A percentile compares a stretch with the other conserved stretches of the same genome.
Conservation (phyloP, 805 yeast species). For the Yamadazyma kitorensis region DNA sequence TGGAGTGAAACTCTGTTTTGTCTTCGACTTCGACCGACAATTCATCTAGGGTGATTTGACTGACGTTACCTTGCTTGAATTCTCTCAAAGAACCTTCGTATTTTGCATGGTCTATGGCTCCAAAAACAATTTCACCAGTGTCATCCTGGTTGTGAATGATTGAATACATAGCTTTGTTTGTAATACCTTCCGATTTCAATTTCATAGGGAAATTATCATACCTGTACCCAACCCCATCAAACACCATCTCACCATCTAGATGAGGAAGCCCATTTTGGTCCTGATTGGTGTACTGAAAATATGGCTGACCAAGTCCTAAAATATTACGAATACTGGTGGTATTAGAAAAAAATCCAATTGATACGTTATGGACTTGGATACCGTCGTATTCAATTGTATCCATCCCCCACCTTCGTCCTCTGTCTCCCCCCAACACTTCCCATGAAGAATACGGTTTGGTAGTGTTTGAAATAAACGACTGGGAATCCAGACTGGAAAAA, state of each 20-base stretch:
- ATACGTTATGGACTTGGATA: constrained; percentile 44
- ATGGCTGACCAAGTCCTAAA: constrained; percentile 69
- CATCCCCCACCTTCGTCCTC: constrained; percentile 57
- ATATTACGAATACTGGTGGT: constrained; percentile 65
- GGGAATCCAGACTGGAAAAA: too few species aligned
- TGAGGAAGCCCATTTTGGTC: too few species aligned
- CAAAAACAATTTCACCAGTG: constrained; percentile 35
- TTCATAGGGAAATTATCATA: constrained; percentile 33
- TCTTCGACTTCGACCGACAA: too few species aligned
- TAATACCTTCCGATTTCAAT: constrained; percentile 28
- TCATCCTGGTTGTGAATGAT: constrained; percentile 22
- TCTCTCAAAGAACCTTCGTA: too few species aligned
- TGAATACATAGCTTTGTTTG: constrained; percentile 31
- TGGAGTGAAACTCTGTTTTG: too few species aligned
- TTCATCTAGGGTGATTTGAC: too few species aligned
- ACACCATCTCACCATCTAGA: constrained; percentile 65
- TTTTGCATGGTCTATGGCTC: constrained; percentile 41
- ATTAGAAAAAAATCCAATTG: constrained; percentile 71
- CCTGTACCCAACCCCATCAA: constrained; percentile 36
- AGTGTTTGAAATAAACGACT: too few species aligned
- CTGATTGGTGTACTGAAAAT: too few species aligned
- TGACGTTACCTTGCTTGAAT: too few species aligned
- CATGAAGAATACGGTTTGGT: constrained; percentile 38
- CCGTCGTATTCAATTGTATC: constrained; percentile 58
- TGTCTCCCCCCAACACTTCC: constrained; percentile 33